Evolutionary conservation across 441 rosid species (phyloP).

Genomic region (Erodium moschatum): DNA sequence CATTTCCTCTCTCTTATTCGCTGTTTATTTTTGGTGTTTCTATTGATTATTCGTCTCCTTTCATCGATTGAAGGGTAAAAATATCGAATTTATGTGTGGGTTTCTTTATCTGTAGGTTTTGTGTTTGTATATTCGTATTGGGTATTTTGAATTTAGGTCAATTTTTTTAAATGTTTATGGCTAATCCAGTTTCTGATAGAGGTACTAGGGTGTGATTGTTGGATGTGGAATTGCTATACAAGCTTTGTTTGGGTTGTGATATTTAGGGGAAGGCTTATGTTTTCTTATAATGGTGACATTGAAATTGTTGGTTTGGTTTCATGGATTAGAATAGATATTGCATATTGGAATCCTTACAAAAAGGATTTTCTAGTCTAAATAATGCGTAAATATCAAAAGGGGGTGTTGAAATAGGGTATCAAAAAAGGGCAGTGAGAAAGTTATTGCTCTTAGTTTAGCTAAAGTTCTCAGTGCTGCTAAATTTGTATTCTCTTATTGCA

Average conservation of each 20-base stretch:
- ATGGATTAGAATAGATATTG: neutral
- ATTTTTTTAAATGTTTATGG: neutral
- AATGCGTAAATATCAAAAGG: neutral
- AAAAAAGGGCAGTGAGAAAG: neutral
- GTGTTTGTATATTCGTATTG: neutral
- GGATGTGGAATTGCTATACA: neutral
- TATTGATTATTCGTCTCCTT: neutral
- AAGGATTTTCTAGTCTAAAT: neutral
- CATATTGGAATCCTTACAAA: neutral
- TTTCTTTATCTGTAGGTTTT: neutral
- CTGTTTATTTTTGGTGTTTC: neutral
- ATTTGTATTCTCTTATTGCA: neutral
- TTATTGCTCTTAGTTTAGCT: neutral
- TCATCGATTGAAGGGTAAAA: neutral
- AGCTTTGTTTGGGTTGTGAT: neutral
- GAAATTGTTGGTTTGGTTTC: neutral
- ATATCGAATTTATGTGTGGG: conserved; percentile 1
- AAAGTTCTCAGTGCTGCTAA: neutral
- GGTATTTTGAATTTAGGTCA: neutral
- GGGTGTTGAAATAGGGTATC: too few species aligned
- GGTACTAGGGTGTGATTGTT: neutral
- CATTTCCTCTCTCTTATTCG: neutral
- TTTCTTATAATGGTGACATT: neutral
- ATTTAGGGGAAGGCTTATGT: neutral
- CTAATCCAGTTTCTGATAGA: neutral